A percentile compares a stretch with the other conserved stretches of the same genome.
These are phyloP conservation scores for Auxenochlorella pyrenoidosa DNA, from an alignment of 139 green algal species.

Conservation along the genomic window DNA sequence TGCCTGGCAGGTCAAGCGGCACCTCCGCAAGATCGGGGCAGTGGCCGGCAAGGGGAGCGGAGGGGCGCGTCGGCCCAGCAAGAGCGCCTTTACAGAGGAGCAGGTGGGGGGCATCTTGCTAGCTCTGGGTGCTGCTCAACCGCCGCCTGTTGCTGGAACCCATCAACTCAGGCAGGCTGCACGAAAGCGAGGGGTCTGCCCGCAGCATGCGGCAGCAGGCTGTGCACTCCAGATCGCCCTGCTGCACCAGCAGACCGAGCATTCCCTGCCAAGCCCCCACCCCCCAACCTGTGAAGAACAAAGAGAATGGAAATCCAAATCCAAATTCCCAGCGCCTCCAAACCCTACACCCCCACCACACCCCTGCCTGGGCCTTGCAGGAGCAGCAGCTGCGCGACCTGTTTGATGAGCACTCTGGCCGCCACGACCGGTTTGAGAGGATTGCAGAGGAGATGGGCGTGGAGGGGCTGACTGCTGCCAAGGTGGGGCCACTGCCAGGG, in stretches of 20 bases:
- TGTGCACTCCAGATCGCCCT: no score
- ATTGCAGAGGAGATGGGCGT: background rate
- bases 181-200: no score
- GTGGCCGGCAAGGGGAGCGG: background rate
- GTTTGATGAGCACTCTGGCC: slow-evolving; percentile 8
- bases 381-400: background rate
- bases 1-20: slow-evolving; percentile 22
- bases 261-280: no score
- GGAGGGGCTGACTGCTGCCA: slow-evolving; percentile 1
- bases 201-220: no score
- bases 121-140: no score
- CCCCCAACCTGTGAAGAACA: no score
- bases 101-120: background rate
- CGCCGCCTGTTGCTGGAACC: no score
- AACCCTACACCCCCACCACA: no score
- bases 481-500: background rate
- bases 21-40: slow-evolving; percentile 9
- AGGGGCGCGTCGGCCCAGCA: background rate
- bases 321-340: no score
- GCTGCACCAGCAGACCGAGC: no score
- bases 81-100: background rate
- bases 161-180: no score
- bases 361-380: background rate
- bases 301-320: no score
- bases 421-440: background rate